phyloP scores from a whole-genome alignment of 768 basidiomycete genomes.

The Lactarius akahatsu region DNA sequence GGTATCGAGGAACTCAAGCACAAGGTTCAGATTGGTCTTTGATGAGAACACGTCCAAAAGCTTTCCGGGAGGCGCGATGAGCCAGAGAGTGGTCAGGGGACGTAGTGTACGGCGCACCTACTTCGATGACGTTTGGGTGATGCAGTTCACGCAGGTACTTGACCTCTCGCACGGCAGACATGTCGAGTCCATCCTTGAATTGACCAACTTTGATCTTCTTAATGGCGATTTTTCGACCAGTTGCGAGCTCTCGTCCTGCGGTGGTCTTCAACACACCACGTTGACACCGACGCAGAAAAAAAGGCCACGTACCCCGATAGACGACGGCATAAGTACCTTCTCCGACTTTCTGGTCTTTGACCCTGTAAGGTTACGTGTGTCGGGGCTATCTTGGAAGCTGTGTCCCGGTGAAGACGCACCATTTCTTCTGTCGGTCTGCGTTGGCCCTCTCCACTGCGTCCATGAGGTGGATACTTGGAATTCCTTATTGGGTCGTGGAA shows the following conservation, averaged over 20 bases:
- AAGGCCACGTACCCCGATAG: constrained; percentile 65
- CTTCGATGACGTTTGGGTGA: constrained; percentile 95
- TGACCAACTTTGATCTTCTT: constrained; percentile 98
- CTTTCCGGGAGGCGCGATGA: constrained; percentile 42
- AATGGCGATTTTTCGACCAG: constrained; percentile 87
- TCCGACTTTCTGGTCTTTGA: constrained; percentile 78
- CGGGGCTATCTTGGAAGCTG: constrained; percentile 23
- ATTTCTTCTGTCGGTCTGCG: constrained; percentile 64
- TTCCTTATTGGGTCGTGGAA: neutral
- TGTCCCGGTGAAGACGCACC: constrained; percentile 41
- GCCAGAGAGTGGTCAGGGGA: constrained; percentile 4
- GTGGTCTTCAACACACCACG: neutral
- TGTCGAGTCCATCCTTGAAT: constrained; percentile 97
- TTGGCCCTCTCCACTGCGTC: constrained; percentile 84
- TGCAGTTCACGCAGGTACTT: constrained; percentile 93
- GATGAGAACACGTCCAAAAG: constrained; percentile 96
- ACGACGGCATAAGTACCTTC: constrained; percentile 97
- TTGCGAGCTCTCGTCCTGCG: constrained; percentile 69
- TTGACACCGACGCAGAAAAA: constrained; percentile 15
- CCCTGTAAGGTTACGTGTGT: constrained; percentile 43
- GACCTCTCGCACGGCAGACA: constrained; percentile 98
- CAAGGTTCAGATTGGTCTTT: constrained; percentile 94
- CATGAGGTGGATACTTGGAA: constrained; percentile 42
- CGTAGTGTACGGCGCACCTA: constrained; percentile 35
- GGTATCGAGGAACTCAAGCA: constrained; percentile 93